Percentiles rank a stretch among this genome's conserved stretches.
phyloP scores from a whole-genome alignment of 805 yeast genomes.

The Torulaspora franciscae region DNA sequence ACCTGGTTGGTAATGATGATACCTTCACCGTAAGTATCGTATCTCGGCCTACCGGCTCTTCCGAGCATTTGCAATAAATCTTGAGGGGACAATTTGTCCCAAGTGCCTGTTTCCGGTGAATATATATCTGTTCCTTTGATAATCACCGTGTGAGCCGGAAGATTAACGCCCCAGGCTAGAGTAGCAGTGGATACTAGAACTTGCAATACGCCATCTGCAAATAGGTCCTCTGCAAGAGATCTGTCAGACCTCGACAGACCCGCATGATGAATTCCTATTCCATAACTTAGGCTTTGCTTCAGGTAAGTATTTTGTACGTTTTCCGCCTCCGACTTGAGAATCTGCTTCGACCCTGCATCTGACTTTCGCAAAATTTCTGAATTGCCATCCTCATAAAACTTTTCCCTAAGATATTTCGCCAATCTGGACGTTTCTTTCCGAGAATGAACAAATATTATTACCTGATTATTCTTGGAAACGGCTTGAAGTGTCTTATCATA shows the following conservation, averaged over 20 bases:
- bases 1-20: constrained; percentile 82
- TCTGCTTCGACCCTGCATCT: constrained; percentile 54
- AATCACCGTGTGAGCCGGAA: constrained; percentile 92
- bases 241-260: constrained; percentile 74
- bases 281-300: constrained; percentile 56
- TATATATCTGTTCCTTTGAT: constrained; percentile 92
- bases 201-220: constrained; percentile 82
- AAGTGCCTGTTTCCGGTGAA: constrained; percentile 81
- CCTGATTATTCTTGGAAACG: constrained; percentile 61
- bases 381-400: constrained; percentile 52
- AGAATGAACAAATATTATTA: constrained; percentile 88
- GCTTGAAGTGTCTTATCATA: constrained; percentile 71
- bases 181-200: constrained; percentile 89
- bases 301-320: constrained; percentile 49
- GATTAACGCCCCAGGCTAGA: constrained; percentile 94
- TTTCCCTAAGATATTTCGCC: constrained; percentile 66
- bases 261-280: constrained; percentile 91
- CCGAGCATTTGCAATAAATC: constrained; percentile 97
- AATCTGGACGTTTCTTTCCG: constrained; percentile 86
- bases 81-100: constrained; percentile 92
- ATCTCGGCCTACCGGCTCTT: constrained; percentile 95
- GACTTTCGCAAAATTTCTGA: constrained; percentile 42
- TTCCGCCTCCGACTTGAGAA: constrained; percentile 59
- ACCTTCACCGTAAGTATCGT: constrained; percentile 90
- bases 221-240: constrained; percentile 72